Evolutionary conservation across 371 early-diverging fungal genomes (phyloP), one percentile per base, ranked within the genome.

Genomic region (Rhizopus microsporus): DNA sequence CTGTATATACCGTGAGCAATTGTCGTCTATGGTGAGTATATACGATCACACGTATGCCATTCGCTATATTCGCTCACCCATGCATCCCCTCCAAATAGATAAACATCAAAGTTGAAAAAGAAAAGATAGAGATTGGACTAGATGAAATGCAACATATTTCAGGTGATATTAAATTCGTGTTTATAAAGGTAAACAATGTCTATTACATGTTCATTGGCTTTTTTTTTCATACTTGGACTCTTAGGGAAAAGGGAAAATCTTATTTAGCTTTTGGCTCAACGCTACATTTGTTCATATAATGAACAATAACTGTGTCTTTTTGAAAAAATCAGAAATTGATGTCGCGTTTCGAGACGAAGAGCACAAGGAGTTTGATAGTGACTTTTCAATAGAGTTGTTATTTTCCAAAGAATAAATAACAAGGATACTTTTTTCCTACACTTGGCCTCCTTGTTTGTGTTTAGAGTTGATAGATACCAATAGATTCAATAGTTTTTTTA

Each of bases 81-180:
- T 1, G 6, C 38, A 2, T 12, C 1, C 9, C 7, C 16, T 46
- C n/a, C n/a, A 46, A 46, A 30, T 15, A 43, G 43, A 43, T 43
- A 13, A 43, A 15, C n/a, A 43, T 15, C 15, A 16, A 43, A 43
- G n/a, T 5, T 6, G n/a, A 43, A 13, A 6, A 6, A 10, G 16
- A 43, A 6, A 43, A 15, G 43, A 43, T 15, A n/a, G 16, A 10
- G 15, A 43, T 43, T 13, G 3, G 15, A 10, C 15, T 43, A 16
- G 15, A 43, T n/a, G 43, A 43, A 33, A 64, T 66, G 7, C 53
- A 63, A 15, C 57, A 62, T 4, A 53, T 83, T 8, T 64, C 65
- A 5, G 76, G 67, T 12, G 85, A 85, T 60, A 73, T 85, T 49
- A 74, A 85, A 57, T 56, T 81, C 32, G 62, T 57, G 51, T 74